phyloP scores from a whole-genome alignment of 1,284 basidiomycete species.

The Lentinula novae-zelandiae region DNA sequence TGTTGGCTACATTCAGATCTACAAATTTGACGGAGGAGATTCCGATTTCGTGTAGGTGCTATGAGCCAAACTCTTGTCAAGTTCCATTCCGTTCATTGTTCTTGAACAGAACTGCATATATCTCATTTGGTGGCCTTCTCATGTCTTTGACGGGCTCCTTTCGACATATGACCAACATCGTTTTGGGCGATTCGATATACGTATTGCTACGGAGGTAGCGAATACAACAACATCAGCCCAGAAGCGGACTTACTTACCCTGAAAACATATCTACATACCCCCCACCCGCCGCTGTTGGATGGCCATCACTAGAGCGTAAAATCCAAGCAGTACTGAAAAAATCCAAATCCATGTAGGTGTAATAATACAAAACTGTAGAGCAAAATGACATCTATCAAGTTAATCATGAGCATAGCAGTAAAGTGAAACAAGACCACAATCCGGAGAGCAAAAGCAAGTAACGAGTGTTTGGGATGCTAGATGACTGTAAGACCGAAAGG shows the following conservation, averaged over 20 bases:
- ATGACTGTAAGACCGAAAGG: neutral
- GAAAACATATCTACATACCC: too few relatives aligned
- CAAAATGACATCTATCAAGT: constrained; percentile 2
- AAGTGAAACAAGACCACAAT: neutral
- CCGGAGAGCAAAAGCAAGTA: neutral
- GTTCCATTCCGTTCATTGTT: constrained; percentile 7
- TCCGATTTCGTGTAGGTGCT: constrained; percentile 73
- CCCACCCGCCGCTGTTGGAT: neutral
- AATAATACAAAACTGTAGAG: neutral
- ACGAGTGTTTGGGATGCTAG: neutral
- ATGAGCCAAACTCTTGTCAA: neutral
- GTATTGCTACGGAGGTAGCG: constrained; percentile 65
- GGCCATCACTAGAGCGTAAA: neutral
- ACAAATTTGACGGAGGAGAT: constrained; percentile 91
- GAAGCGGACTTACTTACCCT: neutral
- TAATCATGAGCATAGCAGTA: neutral
- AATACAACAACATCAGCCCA: too few relatives aligned
- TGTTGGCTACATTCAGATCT: constrained; percentile 58
- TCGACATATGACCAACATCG: constrained; percentile 89
- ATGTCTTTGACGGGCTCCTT: constrained; percentile 94
- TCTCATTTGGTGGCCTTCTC: constrained; percentile 94
- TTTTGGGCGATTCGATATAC: constrained; percentile 92
- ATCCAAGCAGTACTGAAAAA: neutral
- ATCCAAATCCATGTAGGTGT: neutral
- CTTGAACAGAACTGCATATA: constrained; percentile 79